phyloP scores from a whole-genome alignment of 768 basidiomycete genomes.

The Leccinum disarticulatum region DNA sequence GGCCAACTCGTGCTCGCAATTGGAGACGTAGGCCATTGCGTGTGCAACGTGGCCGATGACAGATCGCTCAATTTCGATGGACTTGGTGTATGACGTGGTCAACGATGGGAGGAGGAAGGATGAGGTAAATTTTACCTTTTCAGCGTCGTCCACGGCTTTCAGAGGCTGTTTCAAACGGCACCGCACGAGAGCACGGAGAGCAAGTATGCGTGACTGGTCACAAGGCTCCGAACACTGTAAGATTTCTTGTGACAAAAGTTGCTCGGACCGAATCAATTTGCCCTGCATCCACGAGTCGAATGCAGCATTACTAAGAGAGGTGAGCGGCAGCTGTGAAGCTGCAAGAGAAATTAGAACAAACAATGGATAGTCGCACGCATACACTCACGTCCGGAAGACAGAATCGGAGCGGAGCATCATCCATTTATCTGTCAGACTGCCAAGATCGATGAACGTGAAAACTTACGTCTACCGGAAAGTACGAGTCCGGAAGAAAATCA shows the following conservation, averaged over 20 bases:
- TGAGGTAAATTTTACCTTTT: background rate
- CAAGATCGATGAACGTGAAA: background rate
- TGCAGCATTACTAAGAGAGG: background rate
- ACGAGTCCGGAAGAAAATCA: background rate
- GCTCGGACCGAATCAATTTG: background rate
- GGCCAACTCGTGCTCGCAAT: background rate
- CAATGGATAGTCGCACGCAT: background rate
- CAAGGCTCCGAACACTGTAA: background rate
- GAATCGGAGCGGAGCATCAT: background rate
- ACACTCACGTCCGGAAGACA: background rate
- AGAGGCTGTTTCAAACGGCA: background rate
- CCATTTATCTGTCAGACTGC: background rate
- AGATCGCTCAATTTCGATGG: background rate
- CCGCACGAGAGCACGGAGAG: background rate
- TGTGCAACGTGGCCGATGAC: background rate
- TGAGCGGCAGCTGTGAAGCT: conserved; percentile 1
- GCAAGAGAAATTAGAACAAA: background rate
- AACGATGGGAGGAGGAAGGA: background rate
- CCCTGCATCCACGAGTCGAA: conserved; percentile 3
- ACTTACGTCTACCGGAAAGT: background rate
- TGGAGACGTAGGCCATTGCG: background rate
- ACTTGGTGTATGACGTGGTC: background rate
- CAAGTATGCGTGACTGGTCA: conserved; percentile 1
- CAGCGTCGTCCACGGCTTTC: background rate
- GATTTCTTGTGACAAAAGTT: conserved; percentile 1